Evolutionary conservation across 306 rosid species (phyloP).

Genomic region (Begonia peltatifolia): DNA sequence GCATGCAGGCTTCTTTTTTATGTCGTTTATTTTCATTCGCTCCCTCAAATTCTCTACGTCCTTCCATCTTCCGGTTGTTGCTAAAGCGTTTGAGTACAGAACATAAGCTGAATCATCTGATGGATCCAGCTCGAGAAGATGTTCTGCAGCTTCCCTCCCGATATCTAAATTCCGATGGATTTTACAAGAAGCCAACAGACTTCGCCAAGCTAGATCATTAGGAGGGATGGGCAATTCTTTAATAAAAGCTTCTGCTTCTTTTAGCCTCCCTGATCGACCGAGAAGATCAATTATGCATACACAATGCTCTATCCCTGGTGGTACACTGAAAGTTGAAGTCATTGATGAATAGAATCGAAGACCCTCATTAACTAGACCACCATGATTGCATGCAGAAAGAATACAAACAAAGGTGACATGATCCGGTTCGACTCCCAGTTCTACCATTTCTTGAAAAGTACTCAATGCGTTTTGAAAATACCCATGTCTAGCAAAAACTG

Average conservation of each 20-base stretch:
- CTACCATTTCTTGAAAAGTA: conserved; percentile 64
- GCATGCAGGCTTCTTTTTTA: conserved; percentile 77
- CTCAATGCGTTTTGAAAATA: conserved; percentile 47
- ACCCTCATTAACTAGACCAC: conserved; percentile 85
- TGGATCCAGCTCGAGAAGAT: conserved; percentile 51
- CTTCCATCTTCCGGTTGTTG: conserved; percentile 67
- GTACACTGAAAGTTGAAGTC: conserved; percentile 43
- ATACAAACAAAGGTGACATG: conserved; percentile 88
- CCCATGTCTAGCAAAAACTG: conserved; percentile 78
- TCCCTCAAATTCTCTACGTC: conserved; percentile 67
- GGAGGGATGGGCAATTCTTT: conserved; percentile 50
- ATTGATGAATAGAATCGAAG: conserved; percentile 57
- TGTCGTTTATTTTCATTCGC: conserved; percentile 43
- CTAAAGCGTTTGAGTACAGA: conserved; percentile 77
- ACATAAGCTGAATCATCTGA: conserved; percentile 85
- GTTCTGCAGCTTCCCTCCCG: conserved; percentile 55
- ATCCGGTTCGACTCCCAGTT: conserved; percentile 52
- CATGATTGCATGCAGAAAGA: conserved; percentile 84
- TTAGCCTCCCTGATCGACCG: conserved; percentile 81
- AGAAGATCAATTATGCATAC: conserved; percentile 88
- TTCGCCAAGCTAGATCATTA: conserved; percentile 73
- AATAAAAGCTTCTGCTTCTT: conserved; percentile 61
- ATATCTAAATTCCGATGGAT: conserved; percentile 63
- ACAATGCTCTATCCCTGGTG: conserved; percentile 68
- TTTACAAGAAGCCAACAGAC: conserved; percentile 74